phyloP scores from a whole-genome alignment of 345 rosid genomes.

The Eucalyptus polybractea region DNA sequence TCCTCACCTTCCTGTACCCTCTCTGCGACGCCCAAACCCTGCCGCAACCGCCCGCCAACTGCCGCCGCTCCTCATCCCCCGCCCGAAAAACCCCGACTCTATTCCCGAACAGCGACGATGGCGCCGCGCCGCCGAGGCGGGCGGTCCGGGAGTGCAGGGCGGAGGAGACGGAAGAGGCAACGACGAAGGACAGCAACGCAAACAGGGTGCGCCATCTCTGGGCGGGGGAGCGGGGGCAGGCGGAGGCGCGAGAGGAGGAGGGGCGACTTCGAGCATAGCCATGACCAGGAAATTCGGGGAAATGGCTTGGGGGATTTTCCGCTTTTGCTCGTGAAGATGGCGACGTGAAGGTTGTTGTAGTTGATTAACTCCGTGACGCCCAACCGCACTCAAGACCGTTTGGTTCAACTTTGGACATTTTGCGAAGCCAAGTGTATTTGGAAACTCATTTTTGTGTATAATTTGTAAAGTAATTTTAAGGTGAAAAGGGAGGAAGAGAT shows the following conservation, averaged over 20 bases:
- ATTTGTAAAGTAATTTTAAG: too few relatives aligned
- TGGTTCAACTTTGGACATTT: too few relatives aligned
- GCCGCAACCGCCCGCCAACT: neutral
- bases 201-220: conserved; percentile 34
- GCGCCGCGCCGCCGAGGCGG: neutral
- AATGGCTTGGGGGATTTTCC: neutral
- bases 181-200: too few relatives aligned
- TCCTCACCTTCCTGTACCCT: conserved; percentile 54
- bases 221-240: conserved; percentile 33
- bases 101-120: neutral
- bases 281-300: neutral
- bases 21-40: conserved; percentile 34
- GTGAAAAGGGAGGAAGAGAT: too few relatives aligned
- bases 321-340: neutral
- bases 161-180: too few relatives aligned
- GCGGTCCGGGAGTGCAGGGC: neutral
- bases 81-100: conserved; percentile 20
- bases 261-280: neutral
- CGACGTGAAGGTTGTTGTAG: too few relatives aligned
- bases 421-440: too few relatives aligned
- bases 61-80: conserved; percentile 5
- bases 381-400: too few relatives aligned
- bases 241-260: conserved; percentile 24
- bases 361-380: neutral
- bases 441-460: too few relatives aligned